Evolutionary conservation across 2,329 filamentous ascomycete genomes (phyloP).

Genomic region (Penicillium verrucosum): DNA sequence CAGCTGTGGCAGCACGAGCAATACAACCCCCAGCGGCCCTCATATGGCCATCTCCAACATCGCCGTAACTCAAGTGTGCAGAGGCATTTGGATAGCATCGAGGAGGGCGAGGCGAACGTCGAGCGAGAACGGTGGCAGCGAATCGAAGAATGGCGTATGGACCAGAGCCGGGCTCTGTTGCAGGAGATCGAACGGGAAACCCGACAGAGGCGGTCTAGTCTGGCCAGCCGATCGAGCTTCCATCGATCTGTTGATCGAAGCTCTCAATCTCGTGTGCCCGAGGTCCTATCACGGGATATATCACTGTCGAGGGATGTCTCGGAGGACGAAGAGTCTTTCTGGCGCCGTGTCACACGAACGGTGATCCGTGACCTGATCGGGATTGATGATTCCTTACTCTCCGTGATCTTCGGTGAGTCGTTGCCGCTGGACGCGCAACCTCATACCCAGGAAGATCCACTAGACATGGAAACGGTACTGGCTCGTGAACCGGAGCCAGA

Average conservation of each 20-base stretch:
- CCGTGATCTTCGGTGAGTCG: conserved; percentile 80
- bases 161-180: conserved; percentile 80
- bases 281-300: conserved; percentile 55
- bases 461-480: conserved; percentile 35
- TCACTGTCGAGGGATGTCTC: conserved; percentile 39
- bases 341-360: conserved; percentile 76
- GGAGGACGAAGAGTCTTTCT: conserved; percentile 64
- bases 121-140: conserved; percentile 74
- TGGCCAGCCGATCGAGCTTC: conserved; percentile 22
- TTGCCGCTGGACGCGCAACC: conserved; percentile 49
- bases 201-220: conserved; percentile 54
- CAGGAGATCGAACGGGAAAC: conserved; percentile 90
- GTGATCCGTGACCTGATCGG: conserved; percentile 88
- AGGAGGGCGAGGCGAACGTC: conserved; percentile 56
- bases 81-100: conserved; percentile 53
- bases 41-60: conserved; percentile 38
- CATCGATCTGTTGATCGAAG: conserved; percentile 19
- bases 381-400: conserved; percentile 79
- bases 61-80: conserved; percentile 57
- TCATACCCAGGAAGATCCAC: conserved; percentile 31
- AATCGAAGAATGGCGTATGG: conserved; percentile 88
- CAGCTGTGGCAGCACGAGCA: conserved; percentile 86
- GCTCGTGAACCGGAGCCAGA: conserved; percentile 28
- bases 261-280: conserved; percentile 28
- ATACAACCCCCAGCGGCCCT: conserved; percentile 68